Conservation (phyloP, 352 stramenopile species). For the Phytophthora tubulina region DNA sequence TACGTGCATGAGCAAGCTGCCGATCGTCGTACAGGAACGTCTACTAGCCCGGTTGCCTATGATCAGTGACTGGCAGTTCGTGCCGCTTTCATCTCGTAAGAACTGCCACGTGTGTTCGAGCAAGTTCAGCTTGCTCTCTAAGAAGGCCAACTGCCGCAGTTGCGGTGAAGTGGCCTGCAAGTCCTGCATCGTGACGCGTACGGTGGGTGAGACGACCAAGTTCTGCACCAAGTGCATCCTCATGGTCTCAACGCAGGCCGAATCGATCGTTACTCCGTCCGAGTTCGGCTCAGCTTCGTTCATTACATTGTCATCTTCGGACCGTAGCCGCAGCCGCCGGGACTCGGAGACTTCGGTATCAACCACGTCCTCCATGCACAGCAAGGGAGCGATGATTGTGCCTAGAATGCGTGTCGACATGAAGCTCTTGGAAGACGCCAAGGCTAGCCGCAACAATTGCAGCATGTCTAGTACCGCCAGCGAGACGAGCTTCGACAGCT, state of each 20-base stretch:
- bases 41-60: constrained; percentile 55
- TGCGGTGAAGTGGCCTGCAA: constrained; percentile 85
- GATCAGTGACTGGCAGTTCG: constrained; percentile 59
- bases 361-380: constrained; percentile 37
- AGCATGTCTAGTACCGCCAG: constrained; percentile 53
- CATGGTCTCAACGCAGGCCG: constrained; percentile 56
- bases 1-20: constrained; percentile 52
- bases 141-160: constrained; percentile 79
- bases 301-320: constrained; percentile 43
- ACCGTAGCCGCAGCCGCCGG: constrained; percentile 31
- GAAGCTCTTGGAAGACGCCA: constrained; percentile 52
- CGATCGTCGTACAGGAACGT: constrained; percentile 62
- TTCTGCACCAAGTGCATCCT: constrained; percentile 83
- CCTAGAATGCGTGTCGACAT: constrained; percentile 49
- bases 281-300: constrained; percentile 44
- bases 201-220: constrained; percentile 60
- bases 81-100: constrained; percentile 59
- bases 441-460: constrained; percentile 38
- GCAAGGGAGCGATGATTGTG: constrained; percentile 19
- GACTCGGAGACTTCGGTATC: constrained; percentile 41
- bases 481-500: constrained; percentile 56
- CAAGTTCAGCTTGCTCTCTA: constrained; percentile 75
- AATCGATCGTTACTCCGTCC: constrained; percentile 33
- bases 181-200: constrained; percentile 73
- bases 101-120: constrained; percentile 69